phyloP scores from a whole-genome alignment of 2,329 filamentous ascomycete genomes.

The Sclerotinia minor region DNA sequence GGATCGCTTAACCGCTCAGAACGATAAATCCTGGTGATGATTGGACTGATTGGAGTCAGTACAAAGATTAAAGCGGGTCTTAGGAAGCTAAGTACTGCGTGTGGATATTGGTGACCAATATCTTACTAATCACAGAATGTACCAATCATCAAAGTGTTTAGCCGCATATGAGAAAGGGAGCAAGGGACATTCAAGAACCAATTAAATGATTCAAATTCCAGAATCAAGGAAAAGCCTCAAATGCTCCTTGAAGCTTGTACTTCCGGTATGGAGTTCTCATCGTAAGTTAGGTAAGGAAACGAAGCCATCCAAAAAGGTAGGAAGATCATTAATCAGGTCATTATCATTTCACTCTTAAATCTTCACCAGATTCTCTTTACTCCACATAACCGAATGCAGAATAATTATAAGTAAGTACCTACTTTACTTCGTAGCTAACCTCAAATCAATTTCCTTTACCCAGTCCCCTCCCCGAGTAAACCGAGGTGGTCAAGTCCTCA shows the following conservation, averaged over 20 bases:
- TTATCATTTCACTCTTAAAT: background rate
- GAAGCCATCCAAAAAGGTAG: background rate
- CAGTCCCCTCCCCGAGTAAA: background rate
- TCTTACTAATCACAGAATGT: background rate
- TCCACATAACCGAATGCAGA: background rate
- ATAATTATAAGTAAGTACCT: background rate
- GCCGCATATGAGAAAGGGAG: no score
- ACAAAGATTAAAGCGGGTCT: background rate
- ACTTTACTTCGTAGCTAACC: background rate
- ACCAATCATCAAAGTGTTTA: background rate
- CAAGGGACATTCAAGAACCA: background rate
- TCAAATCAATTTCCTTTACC: background rate
- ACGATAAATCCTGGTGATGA: no score
- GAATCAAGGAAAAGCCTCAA: no score
- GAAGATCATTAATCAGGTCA: background rate
- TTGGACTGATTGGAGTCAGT: no score
- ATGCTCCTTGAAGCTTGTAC: no score
- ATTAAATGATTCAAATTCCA: background rate
- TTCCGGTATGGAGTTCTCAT: no score
- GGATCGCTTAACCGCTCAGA: background rate
- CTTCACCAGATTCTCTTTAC: background rate
- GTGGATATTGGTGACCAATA: background rate
- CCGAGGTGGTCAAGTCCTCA: slow-evolving; percentile 3
- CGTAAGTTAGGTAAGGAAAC: background rate
- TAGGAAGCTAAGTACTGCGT: accelerated